Evolutionary conservation across 768 basidiomycete species (phyloP).

Genomic region (Lactifluus piperatus): DNA sequence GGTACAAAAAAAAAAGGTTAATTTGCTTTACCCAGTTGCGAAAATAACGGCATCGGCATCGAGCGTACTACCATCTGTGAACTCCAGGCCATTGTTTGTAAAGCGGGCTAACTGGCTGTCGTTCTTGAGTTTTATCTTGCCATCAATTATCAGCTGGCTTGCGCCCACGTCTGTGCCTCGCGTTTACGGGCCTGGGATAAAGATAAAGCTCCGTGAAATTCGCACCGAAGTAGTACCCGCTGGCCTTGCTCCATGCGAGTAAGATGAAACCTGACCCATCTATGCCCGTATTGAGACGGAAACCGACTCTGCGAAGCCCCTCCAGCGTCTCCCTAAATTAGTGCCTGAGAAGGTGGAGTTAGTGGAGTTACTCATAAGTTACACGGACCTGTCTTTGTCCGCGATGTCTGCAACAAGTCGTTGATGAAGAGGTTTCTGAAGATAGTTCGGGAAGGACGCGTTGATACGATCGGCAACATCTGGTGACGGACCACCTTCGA

Average conservation of each 20-base stretch:
- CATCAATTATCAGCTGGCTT: conserved; percentile 35
- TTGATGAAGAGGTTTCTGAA: conserved; percentile 25
- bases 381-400: conserved; percentile 40
- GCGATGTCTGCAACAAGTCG: conserved; percentile 38
- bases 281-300: conserved; percentile 41
- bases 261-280: conserved; percentile 42
- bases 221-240: conserved; percentile 62
- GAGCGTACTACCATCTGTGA: conserved; percentile 35
- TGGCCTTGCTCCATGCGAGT: conserved; percentile 36
- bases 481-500: conserved; percentile 22
- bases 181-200: neutral
- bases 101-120: conserved; percentile 35
- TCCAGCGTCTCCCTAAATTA: conserved; percentile 39
- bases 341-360: neutral
- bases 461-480: conserved; percentile 49
- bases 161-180: conserved; percentile 31
- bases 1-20: neutral
- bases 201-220: neutral
- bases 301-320: conserved; percentile 46
- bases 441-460: conserved; percentile 31
- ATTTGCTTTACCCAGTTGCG: conserved; percentile 36
- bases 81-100: conserved; percentile 32
- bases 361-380: neutral
- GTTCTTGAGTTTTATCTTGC: conserved; percentile 41
- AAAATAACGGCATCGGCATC: conserved; percentile 42